A percentile compares a stretch with the other conserved stretches of the same genome.
phyloP scores from a whole-genome alignment of 208 protist species.

The Blastocrithidia nonstop region DNA sequence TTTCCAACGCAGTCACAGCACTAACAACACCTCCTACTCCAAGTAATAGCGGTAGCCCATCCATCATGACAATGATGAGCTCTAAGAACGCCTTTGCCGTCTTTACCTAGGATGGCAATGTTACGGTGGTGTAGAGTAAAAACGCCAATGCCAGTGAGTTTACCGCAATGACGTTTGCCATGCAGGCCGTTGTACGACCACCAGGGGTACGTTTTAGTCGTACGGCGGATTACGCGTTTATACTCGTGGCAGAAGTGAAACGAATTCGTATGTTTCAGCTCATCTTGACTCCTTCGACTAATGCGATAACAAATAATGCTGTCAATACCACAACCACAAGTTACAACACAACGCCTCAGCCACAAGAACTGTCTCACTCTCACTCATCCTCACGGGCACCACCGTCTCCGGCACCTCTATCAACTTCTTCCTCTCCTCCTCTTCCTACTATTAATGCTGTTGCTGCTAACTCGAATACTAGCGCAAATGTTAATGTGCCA shows the following conservation, averaged over 20 bases:
- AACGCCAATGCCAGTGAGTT: constrained; percentile 6
- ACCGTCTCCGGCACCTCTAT: background rate
- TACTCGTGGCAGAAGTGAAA: constrained; percentile 18
- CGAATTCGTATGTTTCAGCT: constrained; percentile 30
- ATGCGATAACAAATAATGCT: constrained; percentile 6
- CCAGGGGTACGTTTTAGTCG: constrained; percentile 58
- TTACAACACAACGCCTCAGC: background rate
- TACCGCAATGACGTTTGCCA: constrained; percentile 18
- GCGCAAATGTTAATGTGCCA: no score
- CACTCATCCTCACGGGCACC: background rate
- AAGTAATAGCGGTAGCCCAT: background rate
- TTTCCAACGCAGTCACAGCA: background rate
- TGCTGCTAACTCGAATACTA: no score
- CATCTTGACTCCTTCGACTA: constrained; percentile 2
- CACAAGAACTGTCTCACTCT: background rate
- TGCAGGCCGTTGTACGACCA: constrained; percentile 9
- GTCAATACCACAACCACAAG: background rate
- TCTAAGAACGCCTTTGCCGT: constrained; percentile 50
- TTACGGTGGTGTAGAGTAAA: constrained; percentile 27
- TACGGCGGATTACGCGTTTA: constrained; percentile 14
- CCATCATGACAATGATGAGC: constrained; percentile 38
- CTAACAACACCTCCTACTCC: background rate
- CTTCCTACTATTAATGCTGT: no score
- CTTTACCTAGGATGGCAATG: constrained; percentile 37
- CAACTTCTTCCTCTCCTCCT: no score